Conservation (phyloP, 208 protist genomes). For the Entamoeba moshkovskii region DNA sequence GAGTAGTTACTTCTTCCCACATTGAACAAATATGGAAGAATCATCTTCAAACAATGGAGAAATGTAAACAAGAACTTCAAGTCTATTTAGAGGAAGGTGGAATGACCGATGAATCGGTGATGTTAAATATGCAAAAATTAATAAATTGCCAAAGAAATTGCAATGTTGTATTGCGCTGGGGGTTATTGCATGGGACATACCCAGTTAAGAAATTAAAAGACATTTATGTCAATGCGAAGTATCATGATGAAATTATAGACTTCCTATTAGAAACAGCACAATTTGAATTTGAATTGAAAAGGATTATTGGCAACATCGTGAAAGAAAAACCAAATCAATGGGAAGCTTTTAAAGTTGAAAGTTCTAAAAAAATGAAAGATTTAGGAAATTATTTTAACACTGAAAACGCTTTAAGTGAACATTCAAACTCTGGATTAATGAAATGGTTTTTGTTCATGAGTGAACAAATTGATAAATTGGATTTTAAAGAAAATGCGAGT, state of each 20-base stretch:
- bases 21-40: slow-evolving; percentile 43
- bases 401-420: slow-evolving; percentile 54
- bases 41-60: slow-evolving; percentile 42
- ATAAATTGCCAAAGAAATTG: slow-evolving; percentile 63
- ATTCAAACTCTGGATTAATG: slow-evolving; percentile 65
- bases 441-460: slow-evolving; percentile 73
- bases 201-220: too few species aligned
- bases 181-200: slow-evolving; percentile 50
- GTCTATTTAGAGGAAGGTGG: slow-evolving; percentile 58
- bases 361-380: slow-evolving; percentile 44
- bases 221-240: slow-evolving; percentile 15
- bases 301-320: slow-evolving; percentile 10
- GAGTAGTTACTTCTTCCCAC: too few species aligned
- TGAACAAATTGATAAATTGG: slow-evolving; percentile 46
- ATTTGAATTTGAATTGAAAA: slow-evolving; percentile 66
- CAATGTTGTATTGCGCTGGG: slow-evolving; percentile 79
- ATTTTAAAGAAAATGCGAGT: slow-evolving; percentile 45
- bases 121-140: slow-evolving; percentile 67
- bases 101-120: slow-evolving; percentile 69
- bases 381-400: slow-evolving; percentile 73
- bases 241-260: slow-evolving; percentile 43
- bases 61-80: slow-evolving; percentile 35
- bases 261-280: slow-evolving; percentile 74
- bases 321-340: background rate
- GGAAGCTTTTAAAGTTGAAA: slow-evolving; percentile 1